Conservation (phyloP, 2,329 filamentous ascomycete genomes). For the Trichoderma koningiopsis region DNA sequence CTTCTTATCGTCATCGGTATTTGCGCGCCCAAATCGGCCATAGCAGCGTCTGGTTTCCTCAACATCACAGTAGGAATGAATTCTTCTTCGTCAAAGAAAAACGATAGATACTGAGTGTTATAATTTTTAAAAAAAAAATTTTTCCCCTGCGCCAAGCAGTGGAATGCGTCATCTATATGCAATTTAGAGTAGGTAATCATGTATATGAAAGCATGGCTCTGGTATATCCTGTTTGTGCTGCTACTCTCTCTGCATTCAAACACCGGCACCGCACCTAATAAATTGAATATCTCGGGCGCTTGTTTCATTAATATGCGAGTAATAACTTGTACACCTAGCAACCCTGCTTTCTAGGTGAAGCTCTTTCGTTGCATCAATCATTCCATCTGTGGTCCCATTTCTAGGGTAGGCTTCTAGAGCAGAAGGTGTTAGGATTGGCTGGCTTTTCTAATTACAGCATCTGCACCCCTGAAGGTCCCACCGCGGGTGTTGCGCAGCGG, state of each 20-base stretch:
- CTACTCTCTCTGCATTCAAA: not conserved
- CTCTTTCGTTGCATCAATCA: not conserved
- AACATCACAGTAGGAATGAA: not conserved
- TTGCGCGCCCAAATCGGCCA: not conserved
- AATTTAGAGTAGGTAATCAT: not conserved
- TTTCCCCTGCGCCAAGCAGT: no score
- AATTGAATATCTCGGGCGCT: not conserved
- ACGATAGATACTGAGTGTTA: no score
- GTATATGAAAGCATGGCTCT: no score
- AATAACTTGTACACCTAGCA: not conserved
- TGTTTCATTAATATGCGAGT: not conserved
- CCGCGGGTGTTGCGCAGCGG: conserved; percentile 22
- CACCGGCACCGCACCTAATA: not conserved
- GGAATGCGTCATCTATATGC: not conserved
- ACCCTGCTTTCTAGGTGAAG: not conserved
- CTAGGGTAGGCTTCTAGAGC: conserved; percentile 3
- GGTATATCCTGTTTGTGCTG: not conserved
- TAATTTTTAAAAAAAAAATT: no score
- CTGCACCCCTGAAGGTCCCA: conserved; percentile 5
- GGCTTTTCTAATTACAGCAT: not conserved
- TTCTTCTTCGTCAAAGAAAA: not conserved
- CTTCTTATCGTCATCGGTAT: not conserved
- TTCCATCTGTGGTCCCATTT: not conserved
- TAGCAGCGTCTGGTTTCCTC: no score
- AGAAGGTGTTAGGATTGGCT: not conserved